Evolutionary conservation across 2,329 filamentous ascomycete species (phyloP).

Genomic region (Fusarium sp.): DNA sequence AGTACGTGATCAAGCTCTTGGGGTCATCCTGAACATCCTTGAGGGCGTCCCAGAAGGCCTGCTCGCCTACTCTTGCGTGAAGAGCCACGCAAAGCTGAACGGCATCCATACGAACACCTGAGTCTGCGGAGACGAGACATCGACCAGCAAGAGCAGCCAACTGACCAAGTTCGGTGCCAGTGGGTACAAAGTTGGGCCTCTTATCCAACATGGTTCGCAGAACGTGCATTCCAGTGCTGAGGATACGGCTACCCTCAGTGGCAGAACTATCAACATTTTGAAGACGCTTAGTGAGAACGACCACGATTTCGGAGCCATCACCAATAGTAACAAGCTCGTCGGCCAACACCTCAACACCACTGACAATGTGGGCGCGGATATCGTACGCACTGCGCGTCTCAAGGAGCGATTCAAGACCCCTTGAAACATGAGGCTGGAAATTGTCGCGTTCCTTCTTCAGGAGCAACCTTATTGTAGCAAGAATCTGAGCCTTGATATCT

Average conservation of each 20-base stretch:
- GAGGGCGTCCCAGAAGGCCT: constrained; percentile 75
- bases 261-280: constrained; percentile 56
- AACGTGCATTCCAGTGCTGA: constrained; percentile 74
- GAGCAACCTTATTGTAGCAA: constrained; percentile 79
- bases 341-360: constrained; percentile 78
- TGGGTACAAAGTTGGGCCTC: constrained; percentile 61
- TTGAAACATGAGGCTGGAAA: constrained; percentile 75
- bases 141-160: constrained; percentile 65
- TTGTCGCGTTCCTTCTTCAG: constrained; percentile 74
- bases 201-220: constrained; percentile 70
- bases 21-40: constrained; percentile 76
- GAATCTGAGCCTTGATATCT: constrained; percentile 79
- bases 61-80: constrained; percentile 71
- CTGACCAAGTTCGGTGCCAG: constrained; percentile 63
- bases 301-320: constrained; percentile 69
- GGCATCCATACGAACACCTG: constrained; percentile 78
- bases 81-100: constrained; percentile 82
- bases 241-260: constrained; percentile 62
- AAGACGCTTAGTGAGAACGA: constrained; percentile 65
- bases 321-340: constrained; percentile 77
- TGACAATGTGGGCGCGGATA: constrained; percentile 76
- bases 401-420: constrained; percentile 75
- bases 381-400: constrained; percentile 75
- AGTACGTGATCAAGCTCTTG: constrained; percentile 83
- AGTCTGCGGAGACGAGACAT: constrained; percentile 71